Base-by-base conservation (phyloP, 1,284 basidiomycete genomes). In the Marasmius tenuissimus region DNA sequence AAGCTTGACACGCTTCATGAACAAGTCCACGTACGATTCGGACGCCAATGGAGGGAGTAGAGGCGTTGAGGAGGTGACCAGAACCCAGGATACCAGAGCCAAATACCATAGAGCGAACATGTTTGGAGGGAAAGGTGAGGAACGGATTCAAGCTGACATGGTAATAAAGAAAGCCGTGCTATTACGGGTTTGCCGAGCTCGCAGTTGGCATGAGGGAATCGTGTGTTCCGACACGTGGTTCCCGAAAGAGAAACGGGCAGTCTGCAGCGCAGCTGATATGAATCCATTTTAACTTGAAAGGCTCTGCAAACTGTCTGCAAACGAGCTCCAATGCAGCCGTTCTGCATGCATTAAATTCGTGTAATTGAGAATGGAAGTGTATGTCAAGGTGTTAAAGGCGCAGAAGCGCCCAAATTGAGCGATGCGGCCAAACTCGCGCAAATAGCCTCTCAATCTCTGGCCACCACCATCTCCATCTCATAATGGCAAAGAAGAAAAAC, bases 401-500 rank as follows among this genome's bases (percentile, higher is more conserved):
- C 40, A n/a, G 45, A 47, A 8, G 20, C 45, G 45, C 45, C 45
- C 16, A 47, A 47, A 18, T 2, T 38, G 52, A 18, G 9, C 14
- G 16, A 16, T n/a, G 9, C 9, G n/a, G 52, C 27, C 52, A 54
- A 54, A 54, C 20, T 37, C 11, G 9, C 20, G 16, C 16, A 33
- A 51, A 51, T 10, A 18, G 52, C 20, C 34, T 38, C 34, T 37
- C 37, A 33, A 20, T 33, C 48, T 16, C 33, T 9, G n/a, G 12
- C 52, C 9, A 37, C 52, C 14, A 54, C 52, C 33, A 20, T 37
- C 52, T 6, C 45, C 16, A n/a, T 42, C 11, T 12, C 6, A 49
- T 16, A n/a, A 54, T 54, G 52, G 52, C 52, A 54, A 54, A 54
- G 52, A 54, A 54, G 52, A 54, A 54, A 18, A 54, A 54, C 20